phyloP scores from a whole-genome alignment of 176 grass and related monocot genomes.

The Oryza officinalis region DNA sequence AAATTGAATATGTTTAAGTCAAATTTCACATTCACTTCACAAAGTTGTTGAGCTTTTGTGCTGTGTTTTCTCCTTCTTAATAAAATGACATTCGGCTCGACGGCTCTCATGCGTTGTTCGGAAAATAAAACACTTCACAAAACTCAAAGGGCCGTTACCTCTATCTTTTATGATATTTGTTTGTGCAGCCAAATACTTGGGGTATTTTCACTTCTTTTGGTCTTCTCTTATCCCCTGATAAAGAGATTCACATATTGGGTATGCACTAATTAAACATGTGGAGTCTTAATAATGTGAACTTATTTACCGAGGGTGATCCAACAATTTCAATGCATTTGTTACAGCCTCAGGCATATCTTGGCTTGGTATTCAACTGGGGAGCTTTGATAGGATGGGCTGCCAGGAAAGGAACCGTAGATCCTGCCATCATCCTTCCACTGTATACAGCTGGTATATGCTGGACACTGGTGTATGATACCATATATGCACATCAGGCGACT shows the following conservation, averaged over 20 bases:
- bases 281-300: not conserved
- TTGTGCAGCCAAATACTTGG: conserved; percentile 70
- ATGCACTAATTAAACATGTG: conserved; percentile 7
- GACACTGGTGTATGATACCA: conserved; percentile 93
- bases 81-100: too few relatives aligned
- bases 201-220: conserved; percentile 74
- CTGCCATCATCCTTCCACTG: conserved; percentile 65
- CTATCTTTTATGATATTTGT: conserved; percentile 24
- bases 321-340: not conserved
- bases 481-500: conserved; percentile 94
- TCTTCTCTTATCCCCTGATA: conserved; percentile 93
- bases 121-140: too few relatives aligned
- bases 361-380: conserved; percentile 95
- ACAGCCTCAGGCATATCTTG: conserved; percentile 93
- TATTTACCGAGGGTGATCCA: not conserved
- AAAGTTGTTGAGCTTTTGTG: too few relatives aligned
- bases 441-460: conserved; percentile 85
- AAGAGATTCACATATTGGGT: conserved; percentile 94
- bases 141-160: not conserved
- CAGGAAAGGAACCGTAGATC: conserved; percentile 67
- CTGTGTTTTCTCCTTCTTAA: too few relatives aligned
- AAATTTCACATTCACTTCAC: not conserved
- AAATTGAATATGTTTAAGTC: not conserved
- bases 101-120: too few relatives aligned
- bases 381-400: conserved; percentile 90